Evolutionary conservation across 208 protist genomes (phyloP), one percentile per base, ranked within the genome.

Genomic region (Blechomonas ayalai): DNA sequence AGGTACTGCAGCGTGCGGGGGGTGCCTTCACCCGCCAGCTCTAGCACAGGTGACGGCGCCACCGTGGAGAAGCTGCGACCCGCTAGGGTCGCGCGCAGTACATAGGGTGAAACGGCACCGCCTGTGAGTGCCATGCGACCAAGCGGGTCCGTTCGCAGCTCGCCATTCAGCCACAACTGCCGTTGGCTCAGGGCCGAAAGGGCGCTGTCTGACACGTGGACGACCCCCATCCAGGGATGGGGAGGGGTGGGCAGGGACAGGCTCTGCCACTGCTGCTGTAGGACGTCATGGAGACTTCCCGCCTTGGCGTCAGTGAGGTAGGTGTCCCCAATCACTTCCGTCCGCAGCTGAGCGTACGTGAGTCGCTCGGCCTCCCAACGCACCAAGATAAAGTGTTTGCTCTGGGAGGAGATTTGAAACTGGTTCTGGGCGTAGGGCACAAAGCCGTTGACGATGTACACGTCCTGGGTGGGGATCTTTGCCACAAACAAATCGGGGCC

Each of bases 181-280:
- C 77, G 62, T 39, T 89, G 74, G 19, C 43, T 62, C 46, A 91
- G 70, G 2, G 69, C 82, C 19, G 74, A 74, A 16, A 92, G 58
- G 9, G 80, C 63, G 39, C 69, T 78, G 28, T 80, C 75, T 3
- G 71, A 84, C 10, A 72, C 78, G 29, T 77, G 56, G n/a, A 95
- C 50, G 3, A 59, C 53, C 50, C 70, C 65, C 29, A 67, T 57
- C 50, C 56, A 73, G 10, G 38, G 33, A 28, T 73, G 59, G 22
- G 65, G 65, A 25, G 51, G 48, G 9, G 27, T 46, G 13, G 27
- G 8, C 13, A 73, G 36, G 5, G 59, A 57, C 31, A 58, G 43
- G 32, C 6, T 27, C 31, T 44, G 37, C 65, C 65, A 73, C 5
- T 59, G 49, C 2, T 63, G 39, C 19, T 12, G 41, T 8, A 73